phyloP scores from a whole-genome alignment of 1,284 basidiomycete species.

The Vanrija sp. region DNA sequence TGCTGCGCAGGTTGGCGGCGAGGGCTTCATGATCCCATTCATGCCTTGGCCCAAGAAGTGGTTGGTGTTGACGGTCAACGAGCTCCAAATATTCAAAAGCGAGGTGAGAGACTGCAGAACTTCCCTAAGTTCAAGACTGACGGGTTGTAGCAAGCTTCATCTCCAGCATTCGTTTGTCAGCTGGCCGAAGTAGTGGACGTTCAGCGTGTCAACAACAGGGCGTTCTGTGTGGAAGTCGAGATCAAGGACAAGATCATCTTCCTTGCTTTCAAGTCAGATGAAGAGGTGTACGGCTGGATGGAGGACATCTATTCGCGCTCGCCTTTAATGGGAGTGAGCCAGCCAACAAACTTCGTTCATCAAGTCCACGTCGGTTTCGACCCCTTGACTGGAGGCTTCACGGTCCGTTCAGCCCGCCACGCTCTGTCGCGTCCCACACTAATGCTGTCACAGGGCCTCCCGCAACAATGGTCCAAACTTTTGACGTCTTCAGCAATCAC shows the following conservation, averaged over 20 bases:
- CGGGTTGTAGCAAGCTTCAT: slow-evolving; percentile 30
- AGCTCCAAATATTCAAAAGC: slow-evolving; percentile 82
- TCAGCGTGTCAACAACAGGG: slow-evolving; percentile 86
- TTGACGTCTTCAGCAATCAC: slow-evolving; percentile 96
- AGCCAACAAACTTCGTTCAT: slow-evolving; percentile 96
- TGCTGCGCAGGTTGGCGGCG: slow-evolving; percentile 77
- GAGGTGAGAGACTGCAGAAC: slow-evolving; percentile 62
- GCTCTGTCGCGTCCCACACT: not conserved
- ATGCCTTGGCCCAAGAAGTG: slow-evolving; percentile 85
- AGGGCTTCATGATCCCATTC: slow-evolving; percentile 51
- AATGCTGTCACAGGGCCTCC: slow-evolving; percentile 65
- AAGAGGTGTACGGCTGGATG: slow-evolving; percentile 93
- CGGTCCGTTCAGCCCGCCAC: slow-evolving; percentile 55
- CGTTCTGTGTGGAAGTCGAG: slow-evolving; percentile 82
- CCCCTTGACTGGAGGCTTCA: slow-evolving; percentile 87
- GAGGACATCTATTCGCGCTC: slow-evolving; percentile 92
- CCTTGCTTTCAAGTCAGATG: slow-evolving; percentile 72
- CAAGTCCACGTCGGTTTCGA: slow-evolving; percentile 98
- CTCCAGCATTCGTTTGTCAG: slow-evolving; percentile 25
- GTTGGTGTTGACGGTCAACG: slow-evolving; percentile 77
- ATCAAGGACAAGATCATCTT: slow-evolving; percentile 67
- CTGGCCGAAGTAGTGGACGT: slow-evolving; percentile 79
- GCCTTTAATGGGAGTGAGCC: slow-evolving; percentile 86
- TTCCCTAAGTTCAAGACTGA: not conserved
- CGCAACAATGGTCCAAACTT: slow-evolving; percentile 93